phyloP scores from a whole-genome alignment of 1,284 basidiomycete genomes.

The Malassezia arunalokei region DNA sequence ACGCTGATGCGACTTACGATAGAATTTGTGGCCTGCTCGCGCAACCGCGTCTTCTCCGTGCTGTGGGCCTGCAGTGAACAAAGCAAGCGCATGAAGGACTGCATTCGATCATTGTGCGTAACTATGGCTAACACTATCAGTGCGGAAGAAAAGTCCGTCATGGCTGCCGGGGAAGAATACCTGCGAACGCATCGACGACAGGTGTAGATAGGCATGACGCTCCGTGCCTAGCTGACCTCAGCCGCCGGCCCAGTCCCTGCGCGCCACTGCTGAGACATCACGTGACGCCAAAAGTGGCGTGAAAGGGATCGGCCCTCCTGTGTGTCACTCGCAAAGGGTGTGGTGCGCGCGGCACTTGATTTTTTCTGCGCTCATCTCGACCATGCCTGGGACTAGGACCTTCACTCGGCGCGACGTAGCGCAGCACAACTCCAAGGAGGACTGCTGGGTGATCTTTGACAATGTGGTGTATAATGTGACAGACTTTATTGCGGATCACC shows the following conservation, averaged over 20 bases:
- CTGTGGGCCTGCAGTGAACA: conserved; percentile 13
- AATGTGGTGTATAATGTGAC: conserved; percentile 51
- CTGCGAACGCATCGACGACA: neutral
- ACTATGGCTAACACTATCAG: neutral
- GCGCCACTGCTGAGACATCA: no score
- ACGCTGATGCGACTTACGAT: neutral
- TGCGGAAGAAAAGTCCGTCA: neutral
- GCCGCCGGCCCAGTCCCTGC: no score
- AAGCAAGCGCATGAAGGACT: conserved; percentile 8
- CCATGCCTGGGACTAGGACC: neutral
- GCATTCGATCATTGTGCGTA: conserved; percentile 9
- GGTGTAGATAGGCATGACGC: neutral
- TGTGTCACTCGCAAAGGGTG: neutral
- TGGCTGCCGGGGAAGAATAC: conserved; percentile 9
- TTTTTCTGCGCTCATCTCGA: neutral
- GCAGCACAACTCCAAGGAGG: conserved; percentile 54
- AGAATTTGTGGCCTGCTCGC: conserved; percentile 16
- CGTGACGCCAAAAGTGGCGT: neutral
- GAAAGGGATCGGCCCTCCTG: neutral
- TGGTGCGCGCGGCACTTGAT: neutral
- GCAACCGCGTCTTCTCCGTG: conserved; percentile 7
- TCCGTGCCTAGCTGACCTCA: no score
- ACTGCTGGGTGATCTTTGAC: conserved; percentile 51
- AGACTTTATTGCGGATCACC: conserved; percentile 49
- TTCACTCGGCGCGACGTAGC: conserved; percentile 21